phyloP scores from a whole-genome alignment of 176 grass and related monocot species.

The Oryza meyeriana region DNA sequence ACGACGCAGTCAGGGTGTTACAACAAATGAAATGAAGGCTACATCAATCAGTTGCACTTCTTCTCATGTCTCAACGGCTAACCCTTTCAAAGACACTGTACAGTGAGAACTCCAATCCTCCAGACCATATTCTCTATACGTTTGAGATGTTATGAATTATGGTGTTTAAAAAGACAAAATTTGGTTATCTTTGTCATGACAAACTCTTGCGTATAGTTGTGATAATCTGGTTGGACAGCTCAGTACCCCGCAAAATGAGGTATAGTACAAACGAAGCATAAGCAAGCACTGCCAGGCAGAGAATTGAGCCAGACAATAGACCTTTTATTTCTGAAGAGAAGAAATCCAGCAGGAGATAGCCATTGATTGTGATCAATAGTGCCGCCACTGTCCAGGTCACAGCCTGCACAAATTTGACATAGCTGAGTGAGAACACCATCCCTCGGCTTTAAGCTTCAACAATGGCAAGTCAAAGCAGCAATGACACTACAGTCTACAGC shows the following conservation, averaged over 20 bases:
- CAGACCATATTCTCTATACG: slow-evolving; percentile 15
- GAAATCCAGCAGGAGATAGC: slow-evolving; percentile 89
- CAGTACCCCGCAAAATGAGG: slow-evolving; percentile 61
- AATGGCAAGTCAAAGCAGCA: background rate
- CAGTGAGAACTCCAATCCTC: background rate
- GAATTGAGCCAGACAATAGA: slow-evolving; percentile 46
- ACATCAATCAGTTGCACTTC: background rate
- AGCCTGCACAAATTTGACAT: slow-evolving; percentile 43
- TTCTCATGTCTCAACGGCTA: background rate
- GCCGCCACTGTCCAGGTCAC: slow-evolving; percentile 84
- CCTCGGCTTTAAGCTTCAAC: background rate
- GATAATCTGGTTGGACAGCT: slow-evolving; percentile 41
- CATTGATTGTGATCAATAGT: slow-evolving; percentile 83
- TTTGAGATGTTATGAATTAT: slow-evolving; percentile 11
- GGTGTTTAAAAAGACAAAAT: slow-evolving; percentile 16
- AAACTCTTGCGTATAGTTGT: slow-evolving; percentile 40
- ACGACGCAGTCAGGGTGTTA: background rate
- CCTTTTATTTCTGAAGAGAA: slow-evolving; percentile 77
- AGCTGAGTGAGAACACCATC: background rate
- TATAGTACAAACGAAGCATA: slow-evolving; percentile 73
- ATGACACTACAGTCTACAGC: background rate
- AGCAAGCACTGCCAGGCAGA: slow-evolving; percentile 43
- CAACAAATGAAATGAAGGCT: background rate
- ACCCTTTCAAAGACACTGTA: slow-evolving; percentile 28
- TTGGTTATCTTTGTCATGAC: slow-evolving; percentile 28